phyloP scores from a whole-genome alignment of 2,329 filamentous ascomycete genomes.

The Calonectria montana region DNA sequence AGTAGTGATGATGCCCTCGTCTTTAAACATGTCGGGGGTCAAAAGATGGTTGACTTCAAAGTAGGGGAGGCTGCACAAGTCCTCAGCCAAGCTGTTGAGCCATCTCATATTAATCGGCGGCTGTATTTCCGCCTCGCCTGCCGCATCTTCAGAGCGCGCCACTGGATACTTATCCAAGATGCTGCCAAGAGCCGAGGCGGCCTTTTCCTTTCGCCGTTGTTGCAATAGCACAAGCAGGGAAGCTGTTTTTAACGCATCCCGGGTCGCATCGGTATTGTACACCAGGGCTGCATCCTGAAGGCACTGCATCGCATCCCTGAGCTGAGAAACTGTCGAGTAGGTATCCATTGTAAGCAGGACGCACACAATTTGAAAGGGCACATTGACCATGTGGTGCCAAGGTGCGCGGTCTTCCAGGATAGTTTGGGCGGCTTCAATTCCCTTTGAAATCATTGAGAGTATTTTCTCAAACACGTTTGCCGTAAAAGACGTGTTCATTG shows the following conservation, averaged over 20 bases:
- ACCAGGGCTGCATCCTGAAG: conserved; percentile 54
- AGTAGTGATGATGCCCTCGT: not conserved
- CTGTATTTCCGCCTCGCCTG: conserved; percentile 12
- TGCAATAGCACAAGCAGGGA: conserved; percentile 65
- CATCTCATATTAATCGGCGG: conserved; percentile 42
- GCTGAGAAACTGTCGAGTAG: conserved; percentile 57
- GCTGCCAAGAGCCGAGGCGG: conserved; percentile 50
- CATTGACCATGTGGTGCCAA: conserved; percentile 71
- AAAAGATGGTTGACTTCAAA: conserved; percentile 57
- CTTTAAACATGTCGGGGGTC: conserved; percentile 23
- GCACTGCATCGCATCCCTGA: conserved; percentile 63
- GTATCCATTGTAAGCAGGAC: conserved; percentile 67
- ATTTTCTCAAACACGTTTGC: conserved; percentile 57
- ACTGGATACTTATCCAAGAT: conserved; percentile 50
- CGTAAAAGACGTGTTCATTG: conserved; percentile 59
- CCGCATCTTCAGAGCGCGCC: conserved; percentile 14
- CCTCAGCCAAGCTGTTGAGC: conserved; percentile 56
- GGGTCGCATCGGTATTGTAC: conserved; percentile 60
- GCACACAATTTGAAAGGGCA: conserved; percentile 69
- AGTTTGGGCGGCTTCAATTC: conserved; percentile 58
- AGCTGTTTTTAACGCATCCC: conserved; percentile 66
- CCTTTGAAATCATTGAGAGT: conserved; percentile 56
- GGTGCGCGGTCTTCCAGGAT: conserved; percentile 59
- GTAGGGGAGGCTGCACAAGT: conserved; percentile 56
- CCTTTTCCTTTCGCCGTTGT: conserved; percentile 61